phyloP scores from a whole-genome alignment of 176 grass and related monocot species.

The Elaeis guineensis region DNA sequence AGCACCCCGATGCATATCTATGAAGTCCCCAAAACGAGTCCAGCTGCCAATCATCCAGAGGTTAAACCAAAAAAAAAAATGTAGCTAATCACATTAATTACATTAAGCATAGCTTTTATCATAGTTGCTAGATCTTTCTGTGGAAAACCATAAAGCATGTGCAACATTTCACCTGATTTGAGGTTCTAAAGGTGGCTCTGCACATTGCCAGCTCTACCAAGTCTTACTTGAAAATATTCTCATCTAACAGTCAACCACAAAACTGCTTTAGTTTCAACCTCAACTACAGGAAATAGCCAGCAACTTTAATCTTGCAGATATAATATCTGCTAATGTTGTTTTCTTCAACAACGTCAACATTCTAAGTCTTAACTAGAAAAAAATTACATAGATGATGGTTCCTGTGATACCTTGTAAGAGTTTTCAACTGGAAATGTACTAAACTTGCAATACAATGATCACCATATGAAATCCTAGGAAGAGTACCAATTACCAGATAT shows the following conservation, averaged over 20 bases:
- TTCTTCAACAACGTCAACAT: no score
- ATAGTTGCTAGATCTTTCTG: neutral
- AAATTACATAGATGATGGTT: neutral
- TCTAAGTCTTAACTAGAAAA: neutral
- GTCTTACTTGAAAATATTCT: neutral
- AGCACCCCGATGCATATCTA: no score
- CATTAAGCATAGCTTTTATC: no score
- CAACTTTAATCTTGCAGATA: neutral
- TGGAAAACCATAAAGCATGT: neutral
- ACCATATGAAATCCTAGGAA: no score
- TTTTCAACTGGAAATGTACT: no score
- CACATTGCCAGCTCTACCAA: slow-evolving; percentile 1
- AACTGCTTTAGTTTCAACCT: neutral
- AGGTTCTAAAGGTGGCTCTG: neutral
- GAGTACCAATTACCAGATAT: no score
- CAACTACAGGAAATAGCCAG: neutral
- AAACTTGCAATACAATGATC: no score
- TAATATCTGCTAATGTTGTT: no score
- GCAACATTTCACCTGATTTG: slow-evolving; percentile 3
- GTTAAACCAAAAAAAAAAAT: no score
- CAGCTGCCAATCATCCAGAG: no score
- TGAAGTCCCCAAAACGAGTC: no score
- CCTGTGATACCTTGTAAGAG: neutral
- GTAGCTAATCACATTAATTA: no score
- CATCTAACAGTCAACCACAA: neutral